Evolutionary conservation across 768 basidiomycete genomes (phyloP), one percentile per base, ranked within the genome.

Genomic region (Hygrocybe punicea): DNA sequence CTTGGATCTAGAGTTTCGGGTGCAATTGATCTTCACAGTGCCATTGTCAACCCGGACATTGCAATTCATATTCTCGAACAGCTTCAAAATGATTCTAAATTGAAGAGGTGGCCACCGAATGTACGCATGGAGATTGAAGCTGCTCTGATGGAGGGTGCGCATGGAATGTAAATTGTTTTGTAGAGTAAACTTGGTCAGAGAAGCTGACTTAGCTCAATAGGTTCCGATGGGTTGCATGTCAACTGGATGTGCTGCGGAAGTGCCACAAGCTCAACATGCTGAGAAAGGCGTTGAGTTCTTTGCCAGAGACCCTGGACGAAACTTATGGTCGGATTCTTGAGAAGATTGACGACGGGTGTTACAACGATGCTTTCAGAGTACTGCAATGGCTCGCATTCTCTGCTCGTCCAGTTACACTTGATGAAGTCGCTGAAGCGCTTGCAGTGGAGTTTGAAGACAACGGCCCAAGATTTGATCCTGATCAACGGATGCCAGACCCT

Each of bases 161-260:
- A 52, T 14, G 55, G 61, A 19, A 62, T 62, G 61, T 56, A 34
- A 42, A 19, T 2, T n/a, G 14, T 17, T 54, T n/a, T 25, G n/a
- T 4, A 29, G n/a, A n/a, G n/a, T n/a, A 24, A 17, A 25, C 13
- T 45, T 17, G 40, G 21, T 8, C 10, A 23, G 19, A 2, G 14
- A 33, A 54, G 14, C 9, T 40, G 11, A 17, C 13, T 17, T 8
- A 23, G 16, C 24, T 17, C 2, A 11, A 33, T 24, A 53, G 52
- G 52, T 53, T 55, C 19, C 54, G 55, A 7, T 48, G 40, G 45
- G 45, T 56, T 23, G 40, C 44, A n/a, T 48, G 19, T 5, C 55
- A 56, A 39, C 7, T 56, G 2, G 45, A 49, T 13, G 33, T 17
- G 17, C 42, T 56, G n/a, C 33, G 29, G 19, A 47, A 47, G 4